These are phyloP conservation scores for Parathielavia hyrcaniae DNA, from an alignment of 495 filamentous ascomycete species.

Conservation along the genomic window DNA sequence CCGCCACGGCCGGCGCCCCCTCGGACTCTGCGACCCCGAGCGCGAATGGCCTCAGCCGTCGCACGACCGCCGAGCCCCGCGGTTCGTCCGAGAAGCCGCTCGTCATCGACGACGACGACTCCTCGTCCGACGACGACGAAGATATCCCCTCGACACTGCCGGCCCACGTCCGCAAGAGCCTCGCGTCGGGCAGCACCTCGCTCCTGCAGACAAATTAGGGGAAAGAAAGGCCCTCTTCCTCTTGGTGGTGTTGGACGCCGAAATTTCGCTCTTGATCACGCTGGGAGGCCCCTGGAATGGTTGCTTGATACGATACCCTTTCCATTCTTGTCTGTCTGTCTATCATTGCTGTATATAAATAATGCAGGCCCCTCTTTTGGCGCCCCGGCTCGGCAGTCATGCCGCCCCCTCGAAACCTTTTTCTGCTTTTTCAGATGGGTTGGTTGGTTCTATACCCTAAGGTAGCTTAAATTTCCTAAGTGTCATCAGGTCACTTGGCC, in stretches of 20 bases:
- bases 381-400: not conserved
- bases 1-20: not conserved
- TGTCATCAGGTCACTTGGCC: too few relatives aligned
- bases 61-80: not conserved
- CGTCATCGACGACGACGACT: constrained; percentile 26
- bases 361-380: not conserved
- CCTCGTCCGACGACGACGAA: constrained; percentile 36
- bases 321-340: not conserved
- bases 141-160: constrained; percentile 43
- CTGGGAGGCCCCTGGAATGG: too few relatives aligned
- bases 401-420: not conserved
- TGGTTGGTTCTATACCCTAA: too few relatives aligned
- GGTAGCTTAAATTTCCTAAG: too few relatives aligned
- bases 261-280: too few relatives aligned
- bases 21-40: not conserved
- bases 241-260: not conserved
- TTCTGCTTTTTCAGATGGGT: not conserved
- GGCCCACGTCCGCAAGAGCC: constrained; percentile 18
- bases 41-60: not conserved
- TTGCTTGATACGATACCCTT: not conserved
- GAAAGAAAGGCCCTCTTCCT: not conserved
- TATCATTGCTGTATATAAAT: not conserved
- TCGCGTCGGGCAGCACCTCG: constrained; percentile 12
- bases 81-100: not conserved
- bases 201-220: not conserved